Percentiles rank a stretch among this genome's conserved stretches.
These are phyloP conservation scores for Candida yuanshanica DNA, from an alignment of 805 yeast species.

Conservation along the genomic window DNA sequence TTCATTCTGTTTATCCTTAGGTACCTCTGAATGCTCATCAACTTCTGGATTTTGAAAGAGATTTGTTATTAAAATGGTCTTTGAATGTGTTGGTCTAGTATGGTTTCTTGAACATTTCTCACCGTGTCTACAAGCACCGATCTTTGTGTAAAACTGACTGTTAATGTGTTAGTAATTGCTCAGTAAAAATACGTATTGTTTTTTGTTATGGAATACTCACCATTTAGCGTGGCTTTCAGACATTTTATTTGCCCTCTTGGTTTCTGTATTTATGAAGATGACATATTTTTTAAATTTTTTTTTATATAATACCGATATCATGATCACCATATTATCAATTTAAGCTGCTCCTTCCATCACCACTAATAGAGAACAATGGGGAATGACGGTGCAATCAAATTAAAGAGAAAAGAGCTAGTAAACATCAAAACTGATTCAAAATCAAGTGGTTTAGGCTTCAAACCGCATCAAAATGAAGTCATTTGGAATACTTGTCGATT, in stretches of 20 bases:
- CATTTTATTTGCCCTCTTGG: conserved; percentile 4
- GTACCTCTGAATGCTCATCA: conserved; percentile 21
- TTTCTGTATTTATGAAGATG: too few species aligned
- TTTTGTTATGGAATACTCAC: conserved; percentile 8
- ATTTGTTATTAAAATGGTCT: conserved; percentile 59
- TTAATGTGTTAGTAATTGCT: conserved; percentile 6
- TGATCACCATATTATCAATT: too few species aligned
- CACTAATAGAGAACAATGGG: too few species aligned
- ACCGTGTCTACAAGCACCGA: conserved; percentile 94
- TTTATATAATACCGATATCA: neutral
- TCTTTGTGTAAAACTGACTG: conserved; percentile 65
- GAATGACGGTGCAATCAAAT: conserved; percentile 74
- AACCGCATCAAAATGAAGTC: conserved; percentile 21
- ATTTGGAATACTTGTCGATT: conserved; percentile 35
- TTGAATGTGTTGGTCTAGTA: conserved; percentile 57
- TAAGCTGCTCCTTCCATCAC: too few species aligned
- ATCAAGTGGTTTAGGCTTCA: conserved; percentile 15
- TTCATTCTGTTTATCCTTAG: conserved; percentile 33
- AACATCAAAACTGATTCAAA: conserved; percentile 10
- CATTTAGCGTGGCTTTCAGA: conserved; percentile 15
- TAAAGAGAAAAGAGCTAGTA: conserved; percentile 48
- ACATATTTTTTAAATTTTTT: neutral
- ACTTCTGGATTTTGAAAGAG: conserved; percentile 57
- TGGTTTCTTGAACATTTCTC: conserved; percentile 77
- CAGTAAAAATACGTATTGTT: neutral